Evolutionary conservation across 2,329 filamentous ascomycete species (phyloP).

Genomic region (Diaporthe vexans): DNA sequence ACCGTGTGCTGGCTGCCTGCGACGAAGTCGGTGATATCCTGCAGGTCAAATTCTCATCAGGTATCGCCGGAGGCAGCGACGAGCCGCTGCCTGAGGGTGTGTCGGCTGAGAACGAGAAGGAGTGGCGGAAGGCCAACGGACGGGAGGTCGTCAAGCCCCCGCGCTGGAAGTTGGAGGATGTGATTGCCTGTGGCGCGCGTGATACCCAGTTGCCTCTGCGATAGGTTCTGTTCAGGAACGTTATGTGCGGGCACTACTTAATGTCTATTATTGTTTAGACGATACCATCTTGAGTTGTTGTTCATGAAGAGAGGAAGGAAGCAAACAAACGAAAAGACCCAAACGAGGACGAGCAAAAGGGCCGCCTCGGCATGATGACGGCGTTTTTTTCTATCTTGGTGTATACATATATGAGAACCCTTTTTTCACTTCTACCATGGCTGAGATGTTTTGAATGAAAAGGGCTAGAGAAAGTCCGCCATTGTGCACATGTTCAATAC

Average conservation of each 20-base stretch:
- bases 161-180: constrained; percentile 87
- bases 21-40: constrained; percentile 93
- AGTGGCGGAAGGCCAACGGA: constrained; percentile 73
- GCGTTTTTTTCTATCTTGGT: constrained; percentile 31
- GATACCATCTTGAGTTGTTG: constrained; percentile 26
- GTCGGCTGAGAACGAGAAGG: constrained; percentile 78
- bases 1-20: constrained; percentile 88
- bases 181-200: constrained; percentile 80
- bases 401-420: constrained; percentile 28
- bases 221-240: constrained; percentile 55
- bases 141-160: constrained; percentile 81
- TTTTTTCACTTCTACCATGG: constrained; percentile 33
- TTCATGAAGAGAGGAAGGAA: background rate
- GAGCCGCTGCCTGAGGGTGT: constrained; percentile 81
- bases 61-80: constrained; percentile 88
- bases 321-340: background rate
- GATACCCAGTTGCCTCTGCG: constrained; percentile 81
- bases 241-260: constrained; percentile 38
- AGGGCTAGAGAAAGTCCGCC: too few relatives aligned
- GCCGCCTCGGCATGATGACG: constrained; percentile 31
- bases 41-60: constrained; percentile 97
- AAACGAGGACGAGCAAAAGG: constrained; percentile 20
- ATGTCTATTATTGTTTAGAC: constrained; percentile 40
- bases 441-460: constrained; percentile 5
- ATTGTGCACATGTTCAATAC: too few relatives aligned